Evolutionary conservation across 805 yeast genomes (phyloP).

Genomic region (Nakazawaea wickerhamii): DNA sequence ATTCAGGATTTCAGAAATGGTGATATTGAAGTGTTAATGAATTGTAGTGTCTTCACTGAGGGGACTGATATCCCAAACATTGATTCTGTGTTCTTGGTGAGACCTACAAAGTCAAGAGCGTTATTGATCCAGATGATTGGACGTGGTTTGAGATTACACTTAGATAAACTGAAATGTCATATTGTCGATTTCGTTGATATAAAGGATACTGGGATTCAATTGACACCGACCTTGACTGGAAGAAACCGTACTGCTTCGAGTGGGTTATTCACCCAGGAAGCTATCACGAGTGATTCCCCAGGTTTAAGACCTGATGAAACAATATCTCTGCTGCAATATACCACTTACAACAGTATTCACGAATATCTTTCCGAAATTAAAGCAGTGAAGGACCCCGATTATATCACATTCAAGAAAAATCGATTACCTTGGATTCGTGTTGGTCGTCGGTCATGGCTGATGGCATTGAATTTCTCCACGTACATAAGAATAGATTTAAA

Average conservation of each 20-base stretch:
- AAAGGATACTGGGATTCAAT: slow-evolving; percentile 44
- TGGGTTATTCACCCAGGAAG: slow-evolving; percentile 47
- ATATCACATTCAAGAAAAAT: slow-evolving; percentile 5
- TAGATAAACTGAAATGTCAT: slow-evolving; percentile 61
- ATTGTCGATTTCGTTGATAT: slow-evolving; percentile 75
- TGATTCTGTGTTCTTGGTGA: slow-evolving; percentile 69
- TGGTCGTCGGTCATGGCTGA: slow-evolving; percentile 13
- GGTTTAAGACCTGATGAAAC: slow-evolving; percentile 4
- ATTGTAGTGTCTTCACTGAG: slow-evolving; percentile 88
- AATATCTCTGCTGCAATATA: slow-evolving; percentile 7
- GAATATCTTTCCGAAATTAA: slow-evolving; percentile 9
- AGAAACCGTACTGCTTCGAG: slow-evolving; percentile 36
- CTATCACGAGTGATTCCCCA: slow-evolving; percentile 29
- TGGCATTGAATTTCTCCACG: slow-evolving; percentile 3
- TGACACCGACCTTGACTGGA: slow-evolving; percentile 43
- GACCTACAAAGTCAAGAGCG: slow-evolving; percentile 76
- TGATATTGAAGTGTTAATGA: slow-evolving; percentile 65
- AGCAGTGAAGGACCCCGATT: slow-evolving; percentile 2
- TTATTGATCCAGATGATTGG: slow-evolving; percentile 86
- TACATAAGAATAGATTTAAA: slow-evolving; percentile 12
- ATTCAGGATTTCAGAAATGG: slow-evolving; percentile 59
- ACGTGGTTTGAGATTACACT: slow-evolving; percentile 68
- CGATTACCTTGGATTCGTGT: slow-evolving; percentile 12
- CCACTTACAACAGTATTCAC: slow-evolving; percentile 11
- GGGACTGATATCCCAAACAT: slow-evolving; percentile 93